Evolutionary conservation across 305 asterid species (phyloP), one percentile per base, ranked within the genome.

Genomic region (Nicotiana rustica): DNA sequence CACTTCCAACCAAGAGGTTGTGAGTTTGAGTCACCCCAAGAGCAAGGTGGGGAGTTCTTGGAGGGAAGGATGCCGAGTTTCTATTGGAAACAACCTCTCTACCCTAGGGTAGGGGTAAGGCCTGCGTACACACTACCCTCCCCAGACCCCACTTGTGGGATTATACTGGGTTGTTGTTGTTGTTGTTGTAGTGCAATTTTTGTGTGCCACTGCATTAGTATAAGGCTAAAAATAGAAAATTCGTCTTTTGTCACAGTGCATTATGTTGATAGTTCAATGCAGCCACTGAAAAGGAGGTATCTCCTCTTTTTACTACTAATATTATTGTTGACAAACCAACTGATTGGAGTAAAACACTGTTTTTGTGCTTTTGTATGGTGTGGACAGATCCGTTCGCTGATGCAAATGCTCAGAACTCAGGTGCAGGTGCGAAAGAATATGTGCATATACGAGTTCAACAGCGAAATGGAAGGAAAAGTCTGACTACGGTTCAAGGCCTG

Each of bases 401-500:
- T 85, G 97, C 97, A 86, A 90, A 91, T 86, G 97, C 96, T 88
- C 95, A 92, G 84, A 90, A 92, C 87, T 91, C 98, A 17, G 94
- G 94, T 67, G 96, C 97, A 10, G 98, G 96, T 33, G 64, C 97
- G 31, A 95, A 95, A 82, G 97, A 95, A 25, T 93, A 93, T 86
- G 97, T 93, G 79, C 98, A 93, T 77, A 95, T 95, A 18, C 97
- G 97, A 2, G 84, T 90, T 81, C 98, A 95, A 81, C 97, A 95
- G 88, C 93, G 97, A 38, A 93, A 93, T 87, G 97, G 97, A 83
- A 84, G 97, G 88, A 94, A 94, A 88, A 90, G 97, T 88, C 89
- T 94, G 92, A 94, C 97, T 5, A 94, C 97, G 0, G 97, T 93
- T 73, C 98, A 94, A 79, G 98, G 97, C 5, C 84, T 92, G 84